phyloP scores from a whole-genome alignment of 495 filamentous ascomycete species.

The Lepidopterella palustris region DNA sequence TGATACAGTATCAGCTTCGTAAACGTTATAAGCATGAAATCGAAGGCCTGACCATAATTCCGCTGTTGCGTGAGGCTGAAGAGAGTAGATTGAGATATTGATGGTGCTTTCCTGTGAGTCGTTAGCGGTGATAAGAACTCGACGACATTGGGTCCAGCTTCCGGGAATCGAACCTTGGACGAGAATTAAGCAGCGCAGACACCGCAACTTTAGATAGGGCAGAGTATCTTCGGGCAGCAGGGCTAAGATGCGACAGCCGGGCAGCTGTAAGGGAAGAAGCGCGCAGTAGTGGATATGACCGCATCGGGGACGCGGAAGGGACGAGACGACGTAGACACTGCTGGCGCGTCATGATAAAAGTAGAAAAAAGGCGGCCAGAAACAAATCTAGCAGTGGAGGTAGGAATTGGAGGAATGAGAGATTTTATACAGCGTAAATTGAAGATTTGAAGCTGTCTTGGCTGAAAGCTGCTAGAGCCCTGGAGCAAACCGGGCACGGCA shows the following conservation, averaged over 20 bases:
- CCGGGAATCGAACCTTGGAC: background rate
- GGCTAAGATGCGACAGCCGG: conserved; percentile 9
- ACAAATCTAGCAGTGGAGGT: background rate
- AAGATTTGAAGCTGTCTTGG: background rate
- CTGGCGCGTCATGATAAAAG: conserved; percentile 33
- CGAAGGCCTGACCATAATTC: conserved; percentile 29
- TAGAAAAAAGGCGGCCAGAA: background rate
- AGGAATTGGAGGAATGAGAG: conserved; percentile 1
- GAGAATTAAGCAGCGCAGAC: conserved; percentile 10
- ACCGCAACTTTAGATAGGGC: conserved; percentile 17
- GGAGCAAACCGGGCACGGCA: conserved; percentile 5
- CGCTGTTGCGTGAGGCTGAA: conserved; percentile 16
- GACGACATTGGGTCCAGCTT: background rate
- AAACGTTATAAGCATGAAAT: background rate
- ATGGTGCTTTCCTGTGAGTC: background rate
- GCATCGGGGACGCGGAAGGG: conserved; percentile 16
- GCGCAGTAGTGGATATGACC: conserved; percentile 24
- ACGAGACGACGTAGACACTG: conserved; percentile 37
- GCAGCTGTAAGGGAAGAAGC: conserved; percentile 11
- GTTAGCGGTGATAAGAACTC: background rate
- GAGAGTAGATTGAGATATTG: background rate
- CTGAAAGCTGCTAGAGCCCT: conserved; percentile 8
- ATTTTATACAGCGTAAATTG: conserved; percentile 7
- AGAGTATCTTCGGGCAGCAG: conserved; percentile 19
- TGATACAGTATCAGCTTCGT: conserved; percentile 1